A percentile compares a stretch with the other conserved stretches of the same genome.
Evolutionary conservation across 495 filamentous ascomycete genomes (phyloP).

Genomic region (Oidiodendron maius): DNA sequence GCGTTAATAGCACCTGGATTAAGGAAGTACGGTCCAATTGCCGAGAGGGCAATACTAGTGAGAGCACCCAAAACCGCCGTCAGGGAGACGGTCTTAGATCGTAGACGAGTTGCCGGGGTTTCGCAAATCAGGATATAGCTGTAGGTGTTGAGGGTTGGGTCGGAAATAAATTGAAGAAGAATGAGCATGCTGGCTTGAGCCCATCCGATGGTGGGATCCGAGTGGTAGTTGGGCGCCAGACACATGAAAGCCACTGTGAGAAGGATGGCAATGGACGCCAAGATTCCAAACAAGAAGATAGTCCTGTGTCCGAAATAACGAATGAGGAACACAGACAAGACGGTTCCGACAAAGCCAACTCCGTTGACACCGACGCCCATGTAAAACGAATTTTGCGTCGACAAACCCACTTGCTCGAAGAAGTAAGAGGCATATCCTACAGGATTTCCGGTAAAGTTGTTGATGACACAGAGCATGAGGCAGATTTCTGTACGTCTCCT

Average conservation of each 20-base stretch:
- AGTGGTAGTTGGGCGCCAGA: conserved; percentile 20
- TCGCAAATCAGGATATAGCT: conserved; percentile 54
- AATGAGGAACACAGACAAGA: conserved; percentile 31
- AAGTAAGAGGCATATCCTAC: conserved; percentile 65
- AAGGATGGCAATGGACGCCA: conserved; percentile 34
- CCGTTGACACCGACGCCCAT: conserved; percentile 24
- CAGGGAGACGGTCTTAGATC: conserved; percentile 47
- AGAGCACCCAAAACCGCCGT: conserved; percentile 45
- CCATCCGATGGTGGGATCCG: conserved; percentile 28
- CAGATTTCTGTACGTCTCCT: conserved; percentile 50
- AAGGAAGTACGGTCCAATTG: conserved; percentile 44
- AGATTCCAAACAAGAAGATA: conserved; percentile 22
- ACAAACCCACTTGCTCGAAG: conserved; percentile 53
- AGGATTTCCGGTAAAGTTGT: conserved; percentile 46
- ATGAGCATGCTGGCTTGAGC: conserved; percentile 47
- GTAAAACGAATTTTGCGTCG: conserved; percentile 36
- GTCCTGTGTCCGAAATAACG: conserved; percentile 14
- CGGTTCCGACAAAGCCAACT: conserved; percentile 24
- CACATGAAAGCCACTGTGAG: conserved; percentile 23
- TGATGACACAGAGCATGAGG: conserved; percentile 38
- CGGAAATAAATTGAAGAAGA: conserved; percentile 43
- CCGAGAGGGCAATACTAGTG: conserved; percentile 33
- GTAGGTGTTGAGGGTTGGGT: conserved; percentile 50
- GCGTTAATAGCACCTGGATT: conserved; percentile 40
- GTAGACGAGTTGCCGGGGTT: conserved; percentile 44